Percentiles rank a stretch among this genome's conserved stretches.
phyloP scores from a whole-genome alignment of 2,329 filamentous ascomycete species.

The Alternaria longipes region DNA sequence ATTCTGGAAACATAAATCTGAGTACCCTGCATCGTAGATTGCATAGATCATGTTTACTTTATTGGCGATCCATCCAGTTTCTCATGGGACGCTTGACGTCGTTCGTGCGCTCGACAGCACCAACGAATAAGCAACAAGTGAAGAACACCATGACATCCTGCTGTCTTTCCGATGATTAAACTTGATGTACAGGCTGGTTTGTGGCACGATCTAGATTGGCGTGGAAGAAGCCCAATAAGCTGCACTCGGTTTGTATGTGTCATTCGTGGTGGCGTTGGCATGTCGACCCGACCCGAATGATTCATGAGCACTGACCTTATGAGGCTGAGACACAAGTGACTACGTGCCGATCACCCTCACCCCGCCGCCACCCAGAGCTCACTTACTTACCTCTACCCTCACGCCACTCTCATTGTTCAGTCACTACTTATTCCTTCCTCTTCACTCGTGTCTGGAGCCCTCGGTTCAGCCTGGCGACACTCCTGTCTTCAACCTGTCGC shows the following conservation, averaged over 20 bases:
- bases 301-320: slow-evolving; percentile 19
- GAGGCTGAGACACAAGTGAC: slow-evolving; percentile 22
- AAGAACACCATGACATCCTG: not conserved
- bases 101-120: not conserved
- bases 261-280: slow-evolving; percentile 18
- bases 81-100: slow-evolving; percentile 1
- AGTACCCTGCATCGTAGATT: not conserved
- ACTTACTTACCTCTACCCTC: slow-evolving; percentile 16
- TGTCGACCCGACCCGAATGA: slow-evolving; percentile 22
- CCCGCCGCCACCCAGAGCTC: slow-evolving; percentile 23
- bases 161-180: slow-evolving; percentile 9
- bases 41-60: not conserved
- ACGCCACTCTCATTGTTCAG: slow-evolving; percentile 13
- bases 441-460: slow-evolving; percentile 13
- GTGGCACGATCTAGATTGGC: not conserved
- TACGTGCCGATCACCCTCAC: slow-evolving; percentile 19
- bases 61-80: not conserved
- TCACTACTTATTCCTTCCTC: slow-evolving; percentile 12
- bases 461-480: slow-evolving; percentile 21
- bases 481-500: slow-evolving; percentile 16
- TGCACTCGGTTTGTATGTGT: slow-evolving; percentile 3
- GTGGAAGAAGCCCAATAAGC: not conserved
- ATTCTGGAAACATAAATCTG: not conserved
- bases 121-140: not conserved
- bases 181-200: slow-evolving; percentile 10